Base-by-base conservation (phyloP, 169 alveolate species). In the Theileria equi region DNA sequence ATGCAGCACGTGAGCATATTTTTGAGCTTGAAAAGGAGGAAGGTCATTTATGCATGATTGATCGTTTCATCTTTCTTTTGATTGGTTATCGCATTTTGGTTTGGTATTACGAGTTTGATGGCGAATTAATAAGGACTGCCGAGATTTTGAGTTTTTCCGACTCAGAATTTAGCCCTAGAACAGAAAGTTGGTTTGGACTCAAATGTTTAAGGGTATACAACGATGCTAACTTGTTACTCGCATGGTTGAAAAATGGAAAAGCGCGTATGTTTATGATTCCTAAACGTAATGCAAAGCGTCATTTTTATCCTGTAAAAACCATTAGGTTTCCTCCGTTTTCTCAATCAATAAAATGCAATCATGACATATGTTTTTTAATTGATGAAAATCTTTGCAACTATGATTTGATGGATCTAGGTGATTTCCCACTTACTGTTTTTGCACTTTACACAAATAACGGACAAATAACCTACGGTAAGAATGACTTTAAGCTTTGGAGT, bases 91-190 rank as follows among this genome's bases (percentile, higher is more conserved):
- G 77, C 3, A 74, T 74, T 0, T 32, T 58, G 26, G 80, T 74
- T 19, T 74, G 84, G 84, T 44, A 35, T 28, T 74, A 74, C 47
- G 72, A 54, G 55, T 34, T 41, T 17, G 71, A 74, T 26, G 67
- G 71, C 5, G 70, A 49, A 26, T 60, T 74, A 10, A 57, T 41
- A 19, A 68, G 84, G 28, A 54, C 59, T 19, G 78, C 84, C 10
- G 84, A 74, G 54, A 16, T 74, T 11, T 41, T 57, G 5, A 71
- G 70, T 58, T 25, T 71, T 16, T 53, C 41, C n/a, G 68, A 28
- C 47, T 43, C 31, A 38, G 74, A 54, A 16, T 68, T 34, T 17
- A 54, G 28, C 1, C 35, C n/a, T 6, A 28, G 26, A 26, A 31
- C 23, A 17, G 49, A 10, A 8, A 68, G 40, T 2, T 74, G 84